These are phyloP conservation scores for Cutaneotrichosporon mucoides DNA, from an alignment of 1,284 basidiomycete species.

Conservation along the genomic window DNA sequence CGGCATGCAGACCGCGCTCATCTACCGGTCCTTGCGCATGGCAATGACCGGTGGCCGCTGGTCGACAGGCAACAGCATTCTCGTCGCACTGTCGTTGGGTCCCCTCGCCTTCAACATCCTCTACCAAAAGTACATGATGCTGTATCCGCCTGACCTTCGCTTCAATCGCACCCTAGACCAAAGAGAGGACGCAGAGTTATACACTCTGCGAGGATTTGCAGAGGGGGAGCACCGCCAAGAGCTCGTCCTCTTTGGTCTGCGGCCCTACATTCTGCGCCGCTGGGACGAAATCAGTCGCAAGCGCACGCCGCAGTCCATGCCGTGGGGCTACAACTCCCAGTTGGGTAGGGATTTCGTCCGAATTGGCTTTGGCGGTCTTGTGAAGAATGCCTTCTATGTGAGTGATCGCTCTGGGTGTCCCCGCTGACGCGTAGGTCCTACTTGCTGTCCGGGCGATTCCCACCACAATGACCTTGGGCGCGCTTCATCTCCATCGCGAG, in stretches of 20 bases:
- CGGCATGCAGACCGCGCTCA: conserved; percentile 56
- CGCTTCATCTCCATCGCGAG: conserved; percentile 67
- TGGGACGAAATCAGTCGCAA: conserved; percentile 54
- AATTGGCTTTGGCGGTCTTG: neutral
- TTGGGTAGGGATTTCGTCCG: neutral
- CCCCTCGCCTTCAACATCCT: conserved; percentile 1
- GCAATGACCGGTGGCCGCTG: conserved; percentile 52
- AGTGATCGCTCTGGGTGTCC: neutral
- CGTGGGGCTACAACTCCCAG: neutral
- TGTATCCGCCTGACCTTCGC: too few relatives aligned
- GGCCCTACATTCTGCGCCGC: conserved; percentile 69
- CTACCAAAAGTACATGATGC: neutral
- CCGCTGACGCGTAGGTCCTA: conserved; percentile 51
- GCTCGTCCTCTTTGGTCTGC: conserved; percentile 70
- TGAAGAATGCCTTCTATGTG: conserved; percentile 7
- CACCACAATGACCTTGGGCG: conserved; percentile 64
- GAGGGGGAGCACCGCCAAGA: conserved; percentile 67
- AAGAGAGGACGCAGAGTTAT: conserved; percentile 15
- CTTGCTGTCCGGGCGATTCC: conserved; percentile 62
- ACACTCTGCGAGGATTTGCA: conserved; percentile 59
- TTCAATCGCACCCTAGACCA: neutral
- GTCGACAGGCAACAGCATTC: neutral
- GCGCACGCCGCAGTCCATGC: neutral
- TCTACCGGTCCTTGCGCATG: conserved; percentile 49
- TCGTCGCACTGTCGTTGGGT: conserved; percentile 10